phyloP scores from a whole-genome alignment of 148 eudicot genomes.

The Fagopyrum homotropicum region DNA sequence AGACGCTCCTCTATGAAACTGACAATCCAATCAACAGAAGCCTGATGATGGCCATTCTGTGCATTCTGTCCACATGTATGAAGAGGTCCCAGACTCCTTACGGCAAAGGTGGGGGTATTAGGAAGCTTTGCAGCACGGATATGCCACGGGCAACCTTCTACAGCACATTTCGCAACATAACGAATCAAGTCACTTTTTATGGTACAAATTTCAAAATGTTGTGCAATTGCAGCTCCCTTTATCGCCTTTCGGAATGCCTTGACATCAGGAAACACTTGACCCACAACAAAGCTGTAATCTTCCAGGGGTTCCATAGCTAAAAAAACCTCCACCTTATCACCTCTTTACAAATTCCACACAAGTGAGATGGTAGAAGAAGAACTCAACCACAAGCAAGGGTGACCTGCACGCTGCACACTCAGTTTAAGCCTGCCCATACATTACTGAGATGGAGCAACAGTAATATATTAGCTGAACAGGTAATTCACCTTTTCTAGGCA shows the following conservation, averaged over 20 bases:
- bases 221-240: conserved; percentile 66
- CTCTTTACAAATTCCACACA: neutral
- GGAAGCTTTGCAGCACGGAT: conserved; percentile 54
- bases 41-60: conserved; percentile 57
- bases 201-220: conserved; percentile 57
- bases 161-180: conserved; percentile 55
- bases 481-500: neutral
- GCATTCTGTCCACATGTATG: conserved; percentile 61
- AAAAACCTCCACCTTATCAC: neutral
- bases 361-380: neutral
- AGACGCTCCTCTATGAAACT: conserved; percentile 48
- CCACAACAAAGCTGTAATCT: conserved; percentile 35
- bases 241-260: conserved; percentile 51
- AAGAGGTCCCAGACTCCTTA: conserved; percentile 37
- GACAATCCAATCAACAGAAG: conserved; percentile 70
- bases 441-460: neutral
- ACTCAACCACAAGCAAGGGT: neutral
- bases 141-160: conserved; percentile 61
- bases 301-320: conserved; percentile 24
- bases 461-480: neutral
- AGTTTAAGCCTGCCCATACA: neutral
- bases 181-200: conserved; percentile 56
- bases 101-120: conserved; percentile 33
- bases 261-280: conserved; percentile 62
- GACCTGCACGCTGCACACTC: neutral